Percentiles rank a stretch among this genome's conserved stretches.
phyloP scores from a whole-genome alignment of 2,329 filamentous ascomycete genomes.

The Trichoderma sp. region DNA sequence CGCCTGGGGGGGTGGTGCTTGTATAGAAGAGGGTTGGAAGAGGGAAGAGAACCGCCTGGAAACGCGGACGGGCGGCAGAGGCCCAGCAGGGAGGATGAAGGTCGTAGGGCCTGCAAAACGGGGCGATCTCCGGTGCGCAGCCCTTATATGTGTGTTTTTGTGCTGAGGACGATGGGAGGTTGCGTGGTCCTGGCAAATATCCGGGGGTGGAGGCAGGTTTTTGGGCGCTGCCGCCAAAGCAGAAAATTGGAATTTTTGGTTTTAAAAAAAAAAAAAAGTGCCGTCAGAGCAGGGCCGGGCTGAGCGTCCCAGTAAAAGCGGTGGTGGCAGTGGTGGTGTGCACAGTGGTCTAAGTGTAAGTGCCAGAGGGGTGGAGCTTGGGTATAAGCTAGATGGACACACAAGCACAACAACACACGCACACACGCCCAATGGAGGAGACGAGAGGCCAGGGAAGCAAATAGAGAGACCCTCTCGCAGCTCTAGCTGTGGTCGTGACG shows the following conservation, averaged over 20 bases:
- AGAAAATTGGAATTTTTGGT: neutral
- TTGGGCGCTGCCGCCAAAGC: conserved; percentile 1
- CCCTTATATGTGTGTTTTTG: conserved; percentile 7
- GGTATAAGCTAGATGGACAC: neutral
- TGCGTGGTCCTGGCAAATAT: neutral
- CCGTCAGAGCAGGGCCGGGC: conserved; percentile 10
- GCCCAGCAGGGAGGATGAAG: conserved; percentile 27
- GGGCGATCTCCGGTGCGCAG: conserved; percentile 12
- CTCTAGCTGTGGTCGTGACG: conserved; percentile 8
- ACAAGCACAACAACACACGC: conserved; percentile 15
- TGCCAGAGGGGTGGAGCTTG: conserved; percentile 23
- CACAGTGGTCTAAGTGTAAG: neutral
- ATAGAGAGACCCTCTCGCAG: conserved; percentile 9
- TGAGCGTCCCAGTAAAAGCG: neutral
- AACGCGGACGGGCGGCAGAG: conserved; percentile 27
- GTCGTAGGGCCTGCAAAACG: conserved; percentile 39
- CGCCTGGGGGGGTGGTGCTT: conserved; percentile 6
- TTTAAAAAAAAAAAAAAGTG: neutral
- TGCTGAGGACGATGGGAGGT: neutral
- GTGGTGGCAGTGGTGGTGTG: conserved; percentile 24
- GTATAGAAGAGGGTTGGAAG: neutral
- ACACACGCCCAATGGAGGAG: conserved; percentile 9
- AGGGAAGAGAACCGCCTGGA: conserved; percentile 21
- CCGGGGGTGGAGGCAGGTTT: conserved; percentile 4
- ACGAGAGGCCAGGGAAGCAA: neutral